phyloP scores from a whole-genome alignment of 805 yeast genomes.

The Candida andamanensis region DNA sequence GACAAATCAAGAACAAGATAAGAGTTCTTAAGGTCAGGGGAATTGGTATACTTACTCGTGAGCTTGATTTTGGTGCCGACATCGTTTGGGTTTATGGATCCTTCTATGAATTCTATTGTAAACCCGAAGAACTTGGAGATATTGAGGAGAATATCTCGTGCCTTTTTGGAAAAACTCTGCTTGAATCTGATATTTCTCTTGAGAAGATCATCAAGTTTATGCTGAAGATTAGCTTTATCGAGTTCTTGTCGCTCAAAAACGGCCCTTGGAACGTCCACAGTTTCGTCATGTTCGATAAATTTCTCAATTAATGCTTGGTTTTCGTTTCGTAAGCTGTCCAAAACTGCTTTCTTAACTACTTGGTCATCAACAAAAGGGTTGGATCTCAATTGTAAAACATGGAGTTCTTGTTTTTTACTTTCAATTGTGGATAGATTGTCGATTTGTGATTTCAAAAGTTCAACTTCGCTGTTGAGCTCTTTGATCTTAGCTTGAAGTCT shows the following conservation, averaged over 20 bases:
- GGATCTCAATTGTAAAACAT: conserved; percentile 57
- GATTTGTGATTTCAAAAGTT: conserved; percentile 31
- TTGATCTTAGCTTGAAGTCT: conserved; percentile 32
- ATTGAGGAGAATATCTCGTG: conserved; percentile 65
- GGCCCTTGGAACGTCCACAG: conserved; percentile 49
- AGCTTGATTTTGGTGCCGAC: conserved; percentile 52
- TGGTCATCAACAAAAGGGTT: conserved; percentile 66
- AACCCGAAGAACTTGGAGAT: conserved; percentile 69
- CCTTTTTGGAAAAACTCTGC: conserved; percentile 57
- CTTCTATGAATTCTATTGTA: conserved; percentile 58
- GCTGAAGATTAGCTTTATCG: conserved; percentile 47
- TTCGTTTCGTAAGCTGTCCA: conserved; percentile 51
- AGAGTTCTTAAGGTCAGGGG: conserved; percentile 28
- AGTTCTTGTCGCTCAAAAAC: conserved; percentile 57
- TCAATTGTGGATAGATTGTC: conserved; percentile 19
- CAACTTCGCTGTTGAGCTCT: conserved; percentile 30
- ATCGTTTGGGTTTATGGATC: conserved; percentile 38
- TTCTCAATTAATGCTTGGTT: conserved; percentile 43
- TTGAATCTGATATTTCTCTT: conserved; percentile 51
- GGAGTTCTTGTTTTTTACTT: conserved; percentile 20
- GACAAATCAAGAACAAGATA: conserved; percentile 55
- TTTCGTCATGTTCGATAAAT: conserved; percentile 11
- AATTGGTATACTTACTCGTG: conserved; percentile 38
- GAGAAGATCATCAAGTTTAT: conserved; percentile 41
- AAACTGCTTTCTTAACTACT: conserved; percentile 46